Percentiles rank a stretch among this genome's conserved stretches.
Conservation (phyloP, 805 yeast genomes). For the Candida sanyiensis region DNA sequence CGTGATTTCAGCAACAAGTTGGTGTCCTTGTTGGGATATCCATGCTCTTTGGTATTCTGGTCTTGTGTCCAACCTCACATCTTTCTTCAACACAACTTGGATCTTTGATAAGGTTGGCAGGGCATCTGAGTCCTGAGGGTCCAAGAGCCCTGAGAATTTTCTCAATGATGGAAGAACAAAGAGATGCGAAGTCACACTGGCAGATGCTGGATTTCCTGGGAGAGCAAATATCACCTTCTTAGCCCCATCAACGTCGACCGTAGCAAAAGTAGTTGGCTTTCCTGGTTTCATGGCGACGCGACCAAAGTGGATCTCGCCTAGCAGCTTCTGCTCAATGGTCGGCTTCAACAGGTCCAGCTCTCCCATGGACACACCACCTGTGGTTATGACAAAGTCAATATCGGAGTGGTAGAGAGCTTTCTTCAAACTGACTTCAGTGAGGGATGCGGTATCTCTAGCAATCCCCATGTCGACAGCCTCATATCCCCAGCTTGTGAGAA, state of each 20-base stretch:
- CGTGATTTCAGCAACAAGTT: conserved; percentile 36
- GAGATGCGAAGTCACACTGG: conserved; percentile 40
- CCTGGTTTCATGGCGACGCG: conserved; percentile 57
- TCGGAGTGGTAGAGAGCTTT: conserved; percentile 19
- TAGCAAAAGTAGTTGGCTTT: conserved; percentile 53
- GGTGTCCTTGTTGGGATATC: conserved; percentile 25
- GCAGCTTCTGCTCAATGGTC: conserved; percentile 35
- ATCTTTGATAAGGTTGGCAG: conserved; percentile 29
- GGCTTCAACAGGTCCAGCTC: conserved; percentile 48
- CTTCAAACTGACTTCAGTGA: conserved; percentile 25
- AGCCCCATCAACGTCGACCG: conserved; percentile 23
- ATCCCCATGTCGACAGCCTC: conserved; percentile 45
- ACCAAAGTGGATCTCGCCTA: conserved; percentile 46
- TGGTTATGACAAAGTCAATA: conserved; percentile 42
- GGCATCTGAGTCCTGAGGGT: conserved; percentile 6
- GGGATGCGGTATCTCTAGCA: conserved; percentile 35
- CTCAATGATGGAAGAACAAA: conserved; percentile 43
- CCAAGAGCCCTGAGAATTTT: conserved; percentile 30
- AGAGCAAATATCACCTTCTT: conserved; percentile 39
- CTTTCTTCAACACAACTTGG: conserved; percentile 30
- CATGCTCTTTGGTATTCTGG: conserved; percentile 47
- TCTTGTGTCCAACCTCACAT: conserved; percentile 38
- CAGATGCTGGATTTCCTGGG: conserved; percentile 56
- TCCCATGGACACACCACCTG: conserved; percentile 60
- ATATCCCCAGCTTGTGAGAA: conserved; percentile 31